These are phyloP conservation scores for Penicillium sp. DNA, from an alignment of 2,329 filamentous ascomycete species.

Conservation along the genomic window DNA sequence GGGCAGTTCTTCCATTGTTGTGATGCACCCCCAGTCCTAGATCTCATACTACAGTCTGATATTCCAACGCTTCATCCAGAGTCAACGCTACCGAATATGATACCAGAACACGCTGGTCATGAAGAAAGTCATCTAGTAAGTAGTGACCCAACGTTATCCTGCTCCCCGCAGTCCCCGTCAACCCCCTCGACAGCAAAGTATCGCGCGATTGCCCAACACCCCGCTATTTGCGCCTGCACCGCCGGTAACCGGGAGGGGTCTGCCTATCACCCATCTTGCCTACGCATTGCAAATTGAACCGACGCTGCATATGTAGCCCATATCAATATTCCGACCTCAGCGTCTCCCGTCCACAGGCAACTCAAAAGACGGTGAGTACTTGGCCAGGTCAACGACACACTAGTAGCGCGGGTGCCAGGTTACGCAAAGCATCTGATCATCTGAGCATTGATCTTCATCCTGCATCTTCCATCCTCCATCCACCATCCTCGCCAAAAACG, in stretches of 20 bases:
- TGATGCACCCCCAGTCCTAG: not conserved
- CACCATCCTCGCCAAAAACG: not conserved
- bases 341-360: constrained; percentile 18
- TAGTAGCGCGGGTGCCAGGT: not conserved
- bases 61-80: too few relatives aligned
- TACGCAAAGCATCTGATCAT: constrained; percentile 7
- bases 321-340: constrained; percentile 24
- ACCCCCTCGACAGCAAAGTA: not conserved
- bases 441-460: not conserved
- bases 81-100: not conserved
- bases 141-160: too few relatives aligned
- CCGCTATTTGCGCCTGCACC: constrained; percentile 26
- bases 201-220: constrained; percentile 1
- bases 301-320: constrained; percentile 22
- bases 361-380: constrained; percentile 29
- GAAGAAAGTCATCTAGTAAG: not conserved
- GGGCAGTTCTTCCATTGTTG: not conserved
- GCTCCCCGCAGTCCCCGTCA: not conserved
- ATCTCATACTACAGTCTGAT: not conserved
- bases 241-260: constrained; percentile 20
- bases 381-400: constrained; percentile 16
- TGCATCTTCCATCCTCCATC: not conserved
- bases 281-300: constrained; percentile 20
- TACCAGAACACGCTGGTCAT: not conserved
- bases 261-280: constrained; percentile 12